Percentiles rank a stretch among this genome's conserved stretches.
Conservation (phyloP, 108 stramenopile genomes). For the Cyclotella atomus region DNA sequence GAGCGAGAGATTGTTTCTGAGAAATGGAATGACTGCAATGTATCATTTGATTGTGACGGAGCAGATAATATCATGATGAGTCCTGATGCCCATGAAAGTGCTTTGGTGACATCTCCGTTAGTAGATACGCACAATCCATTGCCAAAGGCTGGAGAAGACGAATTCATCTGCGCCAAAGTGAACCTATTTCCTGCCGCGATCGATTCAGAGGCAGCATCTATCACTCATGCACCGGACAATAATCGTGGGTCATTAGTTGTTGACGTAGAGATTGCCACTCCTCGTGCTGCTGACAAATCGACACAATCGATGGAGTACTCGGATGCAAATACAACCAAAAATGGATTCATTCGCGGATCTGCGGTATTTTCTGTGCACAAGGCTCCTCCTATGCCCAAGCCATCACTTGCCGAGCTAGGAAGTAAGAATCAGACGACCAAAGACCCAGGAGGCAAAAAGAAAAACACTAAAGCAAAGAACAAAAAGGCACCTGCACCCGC, state of each 20-base stretch:
- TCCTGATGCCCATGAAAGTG: too few species aligned
- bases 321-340: not conserved
- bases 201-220: not conserved
- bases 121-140: not conserved
- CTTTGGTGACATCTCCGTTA: not conserved
- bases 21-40: not conserved
- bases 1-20: not conserved
- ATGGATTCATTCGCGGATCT: not conserved
- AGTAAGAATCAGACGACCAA: not conserved
- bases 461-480: not conserved
- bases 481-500: too few species aligned
- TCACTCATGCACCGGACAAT: not conserved
- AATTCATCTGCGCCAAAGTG: not conserved
- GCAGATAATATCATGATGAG: too few species aligned
- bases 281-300: not conserved
- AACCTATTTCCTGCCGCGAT: not conserved
- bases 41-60: too few species aligned
- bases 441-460: not conserved
- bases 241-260: not conserved
- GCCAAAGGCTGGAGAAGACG: not conserved
- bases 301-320: not conserved
- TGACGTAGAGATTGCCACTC: not conserved
- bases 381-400: not conserved
- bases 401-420: not conserved
- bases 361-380: constrained; percentile 10